Evolutionary conservation across 2,329 filamentous ascomycete genomes (phyloP), one percentile per base, ranked within the genome.

Genomic region (Colletotrichum lindemuthianum): DNA sequence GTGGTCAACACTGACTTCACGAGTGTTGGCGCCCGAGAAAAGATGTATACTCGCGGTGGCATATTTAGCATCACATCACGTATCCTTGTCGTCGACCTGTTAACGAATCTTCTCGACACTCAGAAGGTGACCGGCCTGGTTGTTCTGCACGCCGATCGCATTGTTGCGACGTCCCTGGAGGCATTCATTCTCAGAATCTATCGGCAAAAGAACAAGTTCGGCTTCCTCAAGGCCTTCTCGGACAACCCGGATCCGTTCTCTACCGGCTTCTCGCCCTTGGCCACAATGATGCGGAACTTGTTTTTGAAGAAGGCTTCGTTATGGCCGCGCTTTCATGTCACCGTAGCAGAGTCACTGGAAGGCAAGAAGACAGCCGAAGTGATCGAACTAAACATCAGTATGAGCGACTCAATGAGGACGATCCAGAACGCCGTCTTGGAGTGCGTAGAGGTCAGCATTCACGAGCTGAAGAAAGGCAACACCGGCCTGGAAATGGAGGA

Each of bases 31-130:
- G 89, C 90, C 53, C 87, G 96, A 72, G 93, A 97, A 82, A 97
- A 94, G 80, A 91, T 97, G 85, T 99, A 99, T 77, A 83, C 88
- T 2, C 86, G 88, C 64, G 96, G 96, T 11, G 96, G 96, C 52
- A 92, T 98, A 70, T 94, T 97, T 80, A 97, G 93, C 78, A 92
- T 99, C 74, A 99, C 96, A 13, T 97, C 94, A 63, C 90, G 94
- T 59, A 99, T 99, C 68, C 80, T 99, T 66, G 92, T 98, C 36
- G 94, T 98, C 33, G 96, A 99, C 76, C 84, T 99, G 53, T 79
- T 99, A 68, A 96, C 93, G n/a, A 86, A 84, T 34, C 80, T 98
- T 50, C 82, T 99, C 58, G 87, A 93, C 70, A 89, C 95, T 0
- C 90, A 92, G 68, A 94, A 88, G 48, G 89, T 99, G 67, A 97